Conservation (phyloP, 257 asterid species). For the Ocimum tenuiflorum region DNA sequence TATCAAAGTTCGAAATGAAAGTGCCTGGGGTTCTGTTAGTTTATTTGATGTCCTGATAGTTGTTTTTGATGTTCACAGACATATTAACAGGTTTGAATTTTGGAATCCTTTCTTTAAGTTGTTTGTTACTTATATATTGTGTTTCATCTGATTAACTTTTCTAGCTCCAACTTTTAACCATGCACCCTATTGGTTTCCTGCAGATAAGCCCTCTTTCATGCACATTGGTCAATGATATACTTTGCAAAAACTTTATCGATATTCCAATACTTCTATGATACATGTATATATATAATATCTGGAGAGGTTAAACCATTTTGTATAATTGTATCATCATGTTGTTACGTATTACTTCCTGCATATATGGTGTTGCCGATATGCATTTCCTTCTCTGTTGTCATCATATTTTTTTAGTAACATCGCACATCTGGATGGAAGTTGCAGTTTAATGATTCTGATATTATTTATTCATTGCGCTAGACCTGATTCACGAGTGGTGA, state of each 20-base stretch:
- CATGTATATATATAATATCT: not conserved
- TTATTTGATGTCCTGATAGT: slow-evolving; percentile 73
- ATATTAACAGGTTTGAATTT: slow-evolving; percentile 85
- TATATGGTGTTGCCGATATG: not conserved
- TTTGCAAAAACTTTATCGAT: not conserved
- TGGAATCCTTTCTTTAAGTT: slow-evolving; percentile 18
- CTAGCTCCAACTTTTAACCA: not conserved
- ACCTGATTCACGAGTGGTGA: slow-evolving; percentile 91
- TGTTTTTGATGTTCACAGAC: slow-evolving; percentile 92
- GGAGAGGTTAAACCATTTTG: slow-evolving; percentile 4
- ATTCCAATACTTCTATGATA: not conserved
- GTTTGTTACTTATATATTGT: slow-evolving; percentile 3
- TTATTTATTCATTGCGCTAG: slow-evolving; percentile 31
- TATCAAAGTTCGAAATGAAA: slow-evolving; percentile 71
- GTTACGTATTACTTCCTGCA: not conserved
- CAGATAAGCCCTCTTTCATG: not conserved
- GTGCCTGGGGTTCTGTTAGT: slow-evolving; percentile 84
- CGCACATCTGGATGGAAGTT: not conserved
- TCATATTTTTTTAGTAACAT: slow-evolving; percentile 6
- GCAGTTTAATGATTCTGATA: slow-evolving; percentile 5
- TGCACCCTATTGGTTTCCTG: not conserved
- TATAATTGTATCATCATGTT: too few relatives aligned
- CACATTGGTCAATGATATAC: not conserved
- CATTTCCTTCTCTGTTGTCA: not conserved
- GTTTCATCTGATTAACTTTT: slow-evolving; percentile 27